These are phyloP conservation scores for Sclerotinia minor DNA, from an alignment of 2,329 filamentous ascomycete genomes.

Conservation along the genomic window DNA sequence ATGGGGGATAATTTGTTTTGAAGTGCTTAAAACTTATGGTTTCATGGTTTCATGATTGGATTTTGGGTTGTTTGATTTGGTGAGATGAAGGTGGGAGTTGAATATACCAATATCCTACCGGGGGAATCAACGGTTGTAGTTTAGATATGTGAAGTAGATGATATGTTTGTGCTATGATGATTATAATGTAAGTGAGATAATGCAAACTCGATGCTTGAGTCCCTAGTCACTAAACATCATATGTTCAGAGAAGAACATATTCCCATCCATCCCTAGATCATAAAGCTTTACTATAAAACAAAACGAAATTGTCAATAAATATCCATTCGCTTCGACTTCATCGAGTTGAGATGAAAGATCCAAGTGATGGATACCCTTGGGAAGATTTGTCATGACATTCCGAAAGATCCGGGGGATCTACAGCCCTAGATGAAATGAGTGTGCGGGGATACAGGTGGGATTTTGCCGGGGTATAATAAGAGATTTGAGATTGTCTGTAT, in stretches of 20 bases:
- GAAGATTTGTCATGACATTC: neutral
- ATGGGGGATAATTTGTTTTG: too few relatives aligned
- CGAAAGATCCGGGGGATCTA: conserved; percentile 2
- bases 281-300: neutral
- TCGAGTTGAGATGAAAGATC: neutral
- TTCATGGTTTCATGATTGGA: too few relatives aligned
- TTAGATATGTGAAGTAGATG: neutral
- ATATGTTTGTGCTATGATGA: neutral
- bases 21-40: too few relatives aligned
- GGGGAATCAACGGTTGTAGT: too few relatives aligned
- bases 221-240: neutral
- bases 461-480: neutral
- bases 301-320: neutral
- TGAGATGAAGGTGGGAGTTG: too few relatives aligned
- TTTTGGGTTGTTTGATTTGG: too few relatives aligned
- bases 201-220: neutral
- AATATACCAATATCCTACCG: too few relatives aligned
- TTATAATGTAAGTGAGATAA: too few relatives aligned
- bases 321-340: too few relatives aligned
- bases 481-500: neutral
- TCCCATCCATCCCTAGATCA: neutral
- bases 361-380: neutral
- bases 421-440: neutral
- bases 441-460: neutral
- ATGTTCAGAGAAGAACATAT: neutral